These are phyloP conservation scores for Erysimum pusillum DNA, from an alignment of 441 rosid genomes.

Conservation along the genomic window DNA sequence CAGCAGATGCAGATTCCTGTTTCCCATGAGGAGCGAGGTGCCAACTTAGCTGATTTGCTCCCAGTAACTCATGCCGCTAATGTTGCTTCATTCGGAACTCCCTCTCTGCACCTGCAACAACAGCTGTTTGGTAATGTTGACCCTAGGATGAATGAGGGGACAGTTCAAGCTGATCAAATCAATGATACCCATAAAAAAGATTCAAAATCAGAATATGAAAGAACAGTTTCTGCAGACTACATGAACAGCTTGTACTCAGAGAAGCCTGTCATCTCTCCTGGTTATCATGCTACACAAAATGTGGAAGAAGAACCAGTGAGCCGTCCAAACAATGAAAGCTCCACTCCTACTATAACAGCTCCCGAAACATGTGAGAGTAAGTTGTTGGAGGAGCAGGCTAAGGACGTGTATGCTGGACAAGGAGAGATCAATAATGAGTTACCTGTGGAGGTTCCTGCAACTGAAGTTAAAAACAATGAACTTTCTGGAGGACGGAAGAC, in stretches of 20 bases:
- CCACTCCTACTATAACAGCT: constrained; percentile 32
- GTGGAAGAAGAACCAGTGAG: constrained; percentile 51
- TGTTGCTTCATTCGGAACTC: constrained; percentile 54
- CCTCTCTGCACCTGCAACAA: constrained; percentile 62
- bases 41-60: constrained; percentile 57
- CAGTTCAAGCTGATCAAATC: constrained; percentile 52
- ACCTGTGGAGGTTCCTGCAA: constrained; percentile 35
- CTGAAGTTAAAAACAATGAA: constrained; percentile 62
- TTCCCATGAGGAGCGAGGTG: constrained; percentile 56
- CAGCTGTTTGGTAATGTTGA: constrained; percentile 61
- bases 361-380: constrained; percentile 51
- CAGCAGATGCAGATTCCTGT: constrained; percentile 60
- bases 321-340: constrained; percentile 36
- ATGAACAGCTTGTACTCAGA: constrained; percentile 47
- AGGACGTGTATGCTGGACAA: constrained; percentile 50
- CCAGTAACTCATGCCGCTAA: constrained; percentile 53
- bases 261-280: constrained; percentile 51
- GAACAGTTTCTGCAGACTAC: constrained; percentile 50
- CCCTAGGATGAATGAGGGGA: constrained; percentile 52
- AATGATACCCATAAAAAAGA: constrained; percentile 55
- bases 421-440: constrained; percentile 50
- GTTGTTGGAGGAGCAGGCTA: constrained; percentile 37
- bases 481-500: constrained; percentile 67
- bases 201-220: constrained; percentile 50
- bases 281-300: constrained; percentile 39